These are phyloP conservation scores for Buxus sempervirens DNA, from an alignment of 164 flowering plant species.

Conservation along the genomic window DNA sequence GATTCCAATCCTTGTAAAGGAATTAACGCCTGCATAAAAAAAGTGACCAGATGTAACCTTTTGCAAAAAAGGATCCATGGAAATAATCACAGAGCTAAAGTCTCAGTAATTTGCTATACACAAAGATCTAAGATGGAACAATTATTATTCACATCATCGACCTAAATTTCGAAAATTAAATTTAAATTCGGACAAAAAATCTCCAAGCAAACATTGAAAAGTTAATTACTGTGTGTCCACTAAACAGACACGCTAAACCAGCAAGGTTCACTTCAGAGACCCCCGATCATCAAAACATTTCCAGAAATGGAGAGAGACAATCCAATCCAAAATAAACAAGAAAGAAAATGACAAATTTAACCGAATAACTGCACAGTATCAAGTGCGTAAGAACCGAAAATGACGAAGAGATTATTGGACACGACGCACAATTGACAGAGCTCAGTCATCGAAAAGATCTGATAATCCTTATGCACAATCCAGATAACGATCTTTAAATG, in stretches of 20 bases:
- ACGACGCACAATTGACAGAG: background rate
- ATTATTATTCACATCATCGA: too few relatives aligned
- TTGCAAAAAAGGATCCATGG: background rate
- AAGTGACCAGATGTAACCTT: background rate
- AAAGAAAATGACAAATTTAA: background rate
- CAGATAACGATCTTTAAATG: background rate
- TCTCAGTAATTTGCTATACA: background rate
- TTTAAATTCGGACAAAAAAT: too few relatives aligned
- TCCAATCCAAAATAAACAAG: background rate
- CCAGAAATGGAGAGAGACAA: background rate
- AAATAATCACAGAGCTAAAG: background rate
- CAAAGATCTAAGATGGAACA: background rate
- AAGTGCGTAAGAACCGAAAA: background rate
- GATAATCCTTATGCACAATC: background rate
- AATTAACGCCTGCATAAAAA: background rate
- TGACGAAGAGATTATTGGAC: background rate
- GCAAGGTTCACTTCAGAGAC: background rate
- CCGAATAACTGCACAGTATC: background rate
- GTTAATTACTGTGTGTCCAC: too few relatives aligned
- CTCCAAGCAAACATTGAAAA: too few relatives aligned
- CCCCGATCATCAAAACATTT: background rate
- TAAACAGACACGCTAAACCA: too few relatives aligned
- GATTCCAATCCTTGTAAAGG: background rate
- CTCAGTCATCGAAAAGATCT: background rate
- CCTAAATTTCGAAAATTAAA: too few relatives aligned